phyloP scores from a whole-genome alignment of 1,139 yeast genomes.

The Hemisphaericaspora subhashii region DNA sequence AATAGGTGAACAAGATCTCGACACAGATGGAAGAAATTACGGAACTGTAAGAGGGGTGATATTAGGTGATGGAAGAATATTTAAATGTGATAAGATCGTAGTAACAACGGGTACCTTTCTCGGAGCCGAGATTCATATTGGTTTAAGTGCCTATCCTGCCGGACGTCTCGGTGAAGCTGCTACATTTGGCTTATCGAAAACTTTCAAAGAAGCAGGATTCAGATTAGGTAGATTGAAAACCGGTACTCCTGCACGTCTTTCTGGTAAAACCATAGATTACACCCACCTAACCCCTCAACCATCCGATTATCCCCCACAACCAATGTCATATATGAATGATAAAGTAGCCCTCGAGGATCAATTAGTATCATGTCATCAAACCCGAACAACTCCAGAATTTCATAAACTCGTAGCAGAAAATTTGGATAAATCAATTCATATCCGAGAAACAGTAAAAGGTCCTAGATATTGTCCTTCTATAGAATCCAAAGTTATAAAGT shows the following conservation, averaged over 20 bases:
- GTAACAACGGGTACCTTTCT: slow-evolving; percentile 96
- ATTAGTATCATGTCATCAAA: slow-evolving; percentile 73
- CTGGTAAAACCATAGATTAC: slow-evolving; percentile 70
- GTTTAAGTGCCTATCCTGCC: slow-evolving; percentile 74
- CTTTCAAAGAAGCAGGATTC: slow-evolving; percentile 76
- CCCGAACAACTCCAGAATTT: slow-evolving; percentile 72
- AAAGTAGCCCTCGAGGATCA: slow-evolving; percentile 55
- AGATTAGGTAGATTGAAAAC: slow-evolving; percentile 88
- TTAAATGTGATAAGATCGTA: slow-evolving; percentile 68
- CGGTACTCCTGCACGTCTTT: slow-evolving; percentile 94
- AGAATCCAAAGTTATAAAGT: slow-evolving; percentile 83
- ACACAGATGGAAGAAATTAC: slow-evolving; percentile 33
- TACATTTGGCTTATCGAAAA: slow-evolving; percentile 82
- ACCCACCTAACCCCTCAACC: slow-evolving; percentile 58
- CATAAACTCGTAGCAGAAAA: slow-evolving; percentile 71
- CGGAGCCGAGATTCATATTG: slow-evolving; percentile 93
- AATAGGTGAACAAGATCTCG: slow-evolving; percentile 17
- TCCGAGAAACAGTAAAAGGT: slow-evolving; percentile 91
- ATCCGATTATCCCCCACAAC: slow-evolving; percentile 79
- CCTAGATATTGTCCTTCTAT: slow-evolving; percentile 98
- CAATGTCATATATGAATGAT: slow-evolving; percentile 88
- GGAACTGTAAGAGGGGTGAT: slow-evolving; percentile 68
- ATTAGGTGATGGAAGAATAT: slow-evolving; percentile 61
- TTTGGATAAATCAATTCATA: slow-evolving; percentile 82
- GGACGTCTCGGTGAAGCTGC: slow-evolving; percentile 95